phyloP scores from a whole-genome alignment of 1,284 basidiomycete species.

The Naganishia liquefaciens region DNA sequence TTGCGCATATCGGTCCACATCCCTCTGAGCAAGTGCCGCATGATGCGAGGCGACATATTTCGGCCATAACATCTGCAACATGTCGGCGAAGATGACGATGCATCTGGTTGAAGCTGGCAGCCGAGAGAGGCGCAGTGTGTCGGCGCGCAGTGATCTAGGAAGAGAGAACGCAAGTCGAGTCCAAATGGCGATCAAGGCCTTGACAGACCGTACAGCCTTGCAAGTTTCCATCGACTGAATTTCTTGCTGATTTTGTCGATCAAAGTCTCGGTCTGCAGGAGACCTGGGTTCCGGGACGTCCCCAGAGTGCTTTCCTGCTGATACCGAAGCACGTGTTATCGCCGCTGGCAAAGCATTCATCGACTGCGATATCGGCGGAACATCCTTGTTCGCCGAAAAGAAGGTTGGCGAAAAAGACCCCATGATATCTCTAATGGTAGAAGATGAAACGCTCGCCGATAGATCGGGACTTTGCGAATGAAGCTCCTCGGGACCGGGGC shows the following conservation, averaged over 20 bases:
- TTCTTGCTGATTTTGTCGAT: not conserved
- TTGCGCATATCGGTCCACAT: constrained; percentile 26
- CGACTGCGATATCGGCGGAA: constrained; percentile 31
- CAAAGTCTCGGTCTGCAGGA: constrained; percentile 4
- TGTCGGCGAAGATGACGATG: constrained; percentile 55
- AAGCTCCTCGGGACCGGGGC: not conserved
- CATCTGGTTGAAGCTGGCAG: constrained; percentile 55
- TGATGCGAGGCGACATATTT: constrained; percentile 21
- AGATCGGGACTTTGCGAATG: constrained; percentile 13
- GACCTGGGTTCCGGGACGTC: constrained; percentile 22
- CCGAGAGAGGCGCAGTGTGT: constrained; percentile 41
- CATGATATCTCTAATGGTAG: constrained; percentile 42
- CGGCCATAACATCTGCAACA: constrained; percentile 52
- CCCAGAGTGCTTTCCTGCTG: constrained; percentile 8
- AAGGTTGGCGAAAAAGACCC: constrained; percentile 43
- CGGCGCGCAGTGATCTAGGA: constrained; percentile 45
- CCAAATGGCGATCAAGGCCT: constrained; percentile 55
- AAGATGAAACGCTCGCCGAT: constrained; percentile 30
- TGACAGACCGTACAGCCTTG: constrained; percentile 23
- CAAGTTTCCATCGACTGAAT: constrained; percentile 3
- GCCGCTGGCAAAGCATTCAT: constrained; percentile 19
- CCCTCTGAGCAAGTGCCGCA: constrained; percentile 13
- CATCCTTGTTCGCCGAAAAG: constrained; percentile 36
- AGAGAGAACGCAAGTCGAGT: constrained; percentile 54
- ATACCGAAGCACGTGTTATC: constrained; percentile 6